Evolutionary conservation across 768 basidiomycete species (phyloP), one percentile per base, ranked within the genome.

Genomic region (Collybia nuda): DNA sequence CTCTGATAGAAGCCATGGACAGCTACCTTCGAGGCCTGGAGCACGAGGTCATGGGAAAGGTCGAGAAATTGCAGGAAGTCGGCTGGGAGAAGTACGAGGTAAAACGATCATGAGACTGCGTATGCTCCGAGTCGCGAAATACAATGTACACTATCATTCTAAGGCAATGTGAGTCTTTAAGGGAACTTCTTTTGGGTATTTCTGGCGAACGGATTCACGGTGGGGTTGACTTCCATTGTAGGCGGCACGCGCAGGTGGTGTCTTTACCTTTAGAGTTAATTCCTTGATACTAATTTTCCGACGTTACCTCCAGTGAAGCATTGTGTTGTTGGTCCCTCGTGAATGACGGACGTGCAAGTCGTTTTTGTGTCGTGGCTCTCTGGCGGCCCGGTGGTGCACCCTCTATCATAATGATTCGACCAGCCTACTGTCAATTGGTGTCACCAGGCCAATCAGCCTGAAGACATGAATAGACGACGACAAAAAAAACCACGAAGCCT

Each of bases 41-140:
- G 65, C 73, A 67, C 2, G 93, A 94, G 66, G 93, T 96, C 0
- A 60, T 90, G 59, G 76, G 57, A 3, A 97, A 96, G 68, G 85
- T 90, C 6, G 82, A 83, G n/a, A 85, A 70, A 56, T 66, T 99
- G 40, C 80, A 82, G 53, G 74, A 83, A 50, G 73, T 88, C 11
- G 96, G 96, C 4, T 98, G 95, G 94, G 90, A 93, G 59, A 72
- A 76, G 44, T 96, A 96, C 60, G 72, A 78, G 50, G 81, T 82
- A 15, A 73, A 70, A 46, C 56, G 60, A 35, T 55, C 55, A 51
- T 65, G 41, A 58, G 39, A 8, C 6, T 40, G 22, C 14, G 9
- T 40, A 40, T 40, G 6, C 18, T 22, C 22, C 17, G 39, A 40
- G 5, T 26, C 24, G 24, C 24, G 7, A 26, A 26, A 3, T 26